A percentile compares a stretch with the other conserved stretches of the same genome.
Conservation (phyloP, 768 basidiomycete genomes). For the Pleurotus pulmonarius region DNA sequence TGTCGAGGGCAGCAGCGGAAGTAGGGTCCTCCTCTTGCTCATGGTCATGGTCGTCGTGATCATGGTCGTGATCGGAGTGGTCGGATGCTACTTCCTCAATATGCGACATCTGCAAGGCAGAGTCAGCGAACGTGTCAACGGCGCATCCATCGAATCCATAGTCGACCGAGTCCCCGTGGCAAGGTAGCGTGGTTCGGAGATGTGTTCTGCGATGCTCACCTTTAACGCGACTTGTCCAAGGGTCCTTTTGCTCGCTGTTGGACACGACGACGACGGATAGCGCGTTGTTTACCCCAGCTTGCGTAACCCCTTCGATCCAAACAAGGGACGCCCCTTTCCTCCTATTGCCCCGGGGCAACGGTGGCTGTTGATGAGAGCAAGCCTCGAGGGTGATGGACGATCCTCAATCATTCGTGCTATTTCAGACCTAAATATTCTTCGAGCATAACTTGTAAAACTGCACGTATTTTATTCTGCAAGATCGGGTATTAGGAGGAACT, state of each 20-base stretch:
- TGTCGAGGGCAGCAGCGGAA: constrained; percentile 81
- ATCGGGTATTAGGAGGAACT: no score
- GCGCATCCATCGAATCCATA: not conserved
- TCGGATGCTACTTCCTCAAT: constrained; percentile 84
- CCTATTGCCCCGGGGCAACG: no score
- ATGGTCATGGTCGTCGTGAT: constrained; percentile 48
- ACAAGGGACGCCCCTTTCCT: constrained; percentile 7
- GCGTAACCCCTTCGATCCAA: constrained; percentile 14
- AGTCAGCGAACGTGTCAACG: not conserved
- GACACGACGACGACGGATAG: constrained; percentile 27
- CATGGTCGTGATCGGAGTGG: constrained; percentile 66
- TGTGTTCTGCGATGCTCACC: constrained; percentile 19
- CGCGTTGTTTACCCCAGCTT: constrained; percentile 28
- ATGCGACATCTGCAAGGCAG: constrained; percentile 60
- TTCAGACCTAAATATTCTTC: no score
- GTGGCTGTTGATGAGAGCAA: no score
- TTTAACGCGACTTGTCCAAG: constrained; percentile 19
- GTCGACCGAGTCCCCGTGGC: not conserved
- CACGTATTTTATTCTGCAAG: no score
- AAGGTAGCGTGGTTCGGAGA: not conserved
- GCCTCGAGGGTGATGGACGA: no score
- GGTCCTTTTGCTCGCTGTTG: constrained; percentile 33
- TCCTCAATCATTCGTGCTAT: no score
- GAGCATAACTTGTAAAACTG: no score
- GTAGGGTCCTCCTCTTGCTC: constrained; percentile 76